Percentiles rank a stretch among this genome's conserved stretches.
These are phyloP conservation scores for Cucurbita maxima DNA, from an alignment of 306 rosid species.

Conservation along the genomic window DNA sequence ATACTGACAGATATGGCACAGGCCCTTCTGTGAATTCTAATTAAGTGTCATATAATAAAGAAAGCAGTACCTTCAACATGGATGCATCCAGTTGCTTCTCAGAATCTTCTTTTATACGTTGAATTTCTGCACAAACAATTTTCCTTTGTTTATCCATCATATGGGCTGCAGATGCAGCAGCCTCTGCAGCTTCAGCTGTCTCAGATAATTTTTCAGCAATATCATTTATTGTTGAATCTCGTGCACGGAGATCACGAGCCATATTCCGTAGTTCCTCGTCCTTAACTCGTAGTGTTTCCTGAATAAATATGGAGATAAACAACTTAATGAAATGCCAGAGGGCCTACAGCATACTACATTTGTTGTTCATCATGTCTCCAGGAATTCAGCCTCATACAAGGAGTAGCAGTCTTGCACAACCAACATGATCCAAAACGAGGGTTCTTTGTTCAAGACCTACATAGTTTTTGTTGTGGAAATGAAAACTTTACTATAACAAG, in stretches of 20 bases:
- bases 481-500: background rate
- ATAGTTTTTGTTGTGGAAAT: background rate
- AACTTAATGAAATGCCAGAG: background rate
- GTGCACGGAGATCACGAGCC: slow-evolving; percentile 86
- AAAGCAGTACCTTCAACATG: slow-evolving; percentile 37
- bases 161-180: slow-evolving; percentile 95
- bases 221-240: slow-evolving; percentile 83
- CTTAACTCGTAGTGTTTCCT: slow-evolving; percentile 90
- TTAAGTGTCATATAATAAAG: background rate
- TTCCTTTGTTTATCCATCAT: slow-evolving; percentile 81
- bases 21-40: background rate
- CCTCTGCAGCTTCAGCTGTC: slow-evolving; percentile 99
- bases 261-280: slow-evolving; percentile 91
- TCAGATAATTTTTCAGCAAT: slow-evolving; percentile 87
- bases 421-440: background rate
- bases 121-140: slow-evolving; percentile 64
- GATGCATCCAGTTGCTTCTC: slow-evolving; percentile 45
- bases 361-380: background rate
- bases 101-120: slow-evolving; percentile 47
- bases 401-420: background rate
- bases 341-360: background rate
- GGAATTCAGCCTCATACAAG: background rate
- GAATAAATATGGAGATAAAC: slow-evolving; percentile 7
- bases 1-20: background rate
- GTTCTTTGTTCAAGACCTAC: background rate